Percentiles rank a stretch among this genome's conserved stretches.
Conservation (phyloP, 2,329 filamentous ascomycete genomes). For the Blastomyces parvus region DNA sequence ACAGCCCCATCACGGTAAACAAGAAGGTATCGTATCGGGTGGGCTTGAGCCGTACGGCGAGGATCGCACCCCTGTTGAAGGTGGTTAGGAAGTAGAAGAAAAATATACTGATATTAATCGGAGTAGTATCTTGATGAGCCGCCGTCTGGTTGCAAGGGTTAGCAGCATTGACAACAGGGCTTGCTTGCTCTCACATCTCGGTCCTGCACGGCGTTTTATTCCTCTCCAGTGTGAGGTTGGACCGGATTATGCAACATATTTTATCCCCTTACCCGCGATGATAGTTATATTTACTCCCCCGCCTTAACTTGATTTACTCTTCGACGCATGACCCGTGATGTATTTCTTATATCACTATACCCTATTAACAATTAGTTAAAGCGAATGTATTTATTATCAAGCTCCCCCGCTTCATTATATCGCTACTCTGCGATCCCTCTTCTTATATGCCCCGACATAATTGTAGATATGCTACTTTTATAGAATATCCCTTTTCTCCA, state of each 20-base stretch:
- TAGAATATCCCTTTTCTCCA: background rate
- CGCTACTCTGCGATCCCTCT: background rate
- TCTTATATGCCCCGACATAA: background rate
- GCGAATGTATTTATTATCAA: background rate
- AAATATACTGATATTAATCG: background rate
- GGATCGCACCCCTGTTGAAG: slow-evolving; percentile 42
- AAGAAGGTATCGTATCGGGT: slow-evolving; percentile 38
- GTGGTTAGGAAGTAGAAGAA: slow-evolving; percentile 32
- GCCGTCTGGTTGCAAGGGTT: background rate
- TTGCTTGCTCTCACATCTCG: background rate
- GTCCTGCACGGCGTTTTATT: background rate
- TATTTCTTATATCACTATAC: background rate
- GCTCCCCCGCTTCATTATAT: background rate
- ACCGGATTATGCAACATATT: background rate
- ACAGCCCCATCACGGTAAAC: slow-evolving; percentile 33
- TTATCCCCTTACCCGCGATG: background rate
- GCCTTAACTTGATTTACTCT: background rate
- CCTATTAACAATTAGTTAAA: background rate
- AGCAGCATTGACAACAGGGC: background rate
- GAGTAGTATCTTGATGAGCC: background rate
- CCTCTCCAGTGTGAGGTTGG: background rate
- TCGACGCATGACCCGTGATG: background rate
- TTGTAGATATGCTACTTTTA: background rate
- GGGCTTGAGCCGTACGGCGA: slow-evolving; percentile 40
- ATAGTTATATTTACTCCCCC: background rate